phyloP scores from a whole-genome alignment of 495 filamentous ascomycete species.

The Trichoderma virens region DNA sequence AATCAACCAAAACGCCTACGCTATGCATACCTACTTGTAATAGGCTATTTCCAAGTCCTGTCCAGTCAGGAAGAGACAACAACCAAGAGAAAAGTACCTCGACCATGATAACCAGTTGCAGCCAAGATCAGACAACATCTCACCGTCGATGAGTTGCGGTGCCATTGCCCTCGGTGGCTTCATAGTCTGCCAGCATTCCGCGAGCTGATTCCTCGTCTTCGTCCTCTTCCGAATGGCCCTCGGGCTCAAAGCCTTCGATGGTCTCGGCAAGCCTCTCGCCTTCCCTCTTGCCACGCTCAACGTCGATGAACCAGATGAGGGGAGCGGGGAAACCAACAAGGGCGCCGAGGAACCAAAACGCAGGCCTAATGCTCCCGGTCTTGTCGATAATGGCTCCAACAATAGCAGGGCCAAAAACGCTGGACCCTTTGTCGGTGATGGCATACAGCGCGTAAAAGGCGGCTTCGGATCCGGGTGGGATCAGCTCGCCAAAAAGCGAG shows the following conservation, averaged over 20 bases:
- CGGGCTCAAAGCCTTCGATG: conserved; percentile 48
- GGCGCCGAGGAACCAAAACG: conserved; percentile 84
- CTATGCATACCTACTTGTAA: conserved; percentile 30
- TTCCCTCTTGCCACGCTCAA: conserved; percentile 80
- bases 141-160: not conserved
- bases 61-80: not conserved
- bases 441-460: conserved; percentile 96
- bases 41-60: conserved; percentile 4
- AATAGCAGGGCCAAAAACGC: conserved; percentile 88
- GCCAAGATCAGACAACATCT: not conserved
- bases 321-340: conserved; percentile 77
- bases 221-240: conserved; percentile 5
- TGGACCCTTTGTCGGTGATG: conserved; percentile 95
- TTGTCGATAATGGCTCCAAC: conserved; percentile 87
- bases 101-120: not conserved
- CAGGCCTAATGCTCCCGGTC: conserved; percentile 83
- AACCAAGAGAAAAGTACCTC: not conserved
- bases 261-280: conserved; percentile 61
- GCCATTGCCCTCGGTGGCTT: conserved; percentile 18
- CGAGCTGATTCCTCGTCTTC: conserved; percentile 23
- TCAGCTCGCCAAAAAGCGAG: conserved; percentile 82
- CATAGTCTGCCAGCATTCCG: conserved; percentile 28
- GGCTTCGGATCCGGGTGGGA: conserved; percentile 89
- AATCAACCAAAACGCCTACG: conserved; percentile 30
- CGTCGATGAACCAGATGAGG: conserved; percentile 76